phyloP scores from a whole-genome alignment of 2,329 filamentous ascomycete genomes.

The Colletotrichum somersetense region DNA sequence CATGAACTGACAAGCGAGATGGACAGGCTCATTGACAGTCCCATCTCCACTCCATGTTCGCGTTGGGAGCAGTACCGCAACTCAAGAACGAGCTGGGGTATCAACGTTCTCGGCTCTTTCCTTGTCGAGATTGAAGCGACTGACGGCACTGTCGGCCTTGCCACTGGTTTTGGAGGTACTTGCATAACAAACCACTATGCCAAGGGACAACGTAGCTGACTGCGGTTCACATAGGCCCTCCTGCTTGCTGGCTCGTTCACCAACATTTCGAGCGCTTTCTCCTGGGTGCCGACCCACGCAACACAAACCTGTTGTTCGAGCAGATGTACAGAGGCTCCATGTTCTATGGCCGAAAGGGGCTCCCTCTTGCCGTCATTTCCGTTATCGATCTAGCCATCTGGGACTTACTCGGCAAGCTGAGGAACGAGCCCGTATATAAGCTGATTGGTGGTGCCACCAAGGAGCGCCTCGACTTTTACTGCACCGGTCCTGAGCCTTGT shows the following conservation, averaged over 20 bases:
- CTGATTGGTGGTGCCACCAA: conserved; percentile 92
- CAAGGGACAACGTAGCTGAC: background rate
- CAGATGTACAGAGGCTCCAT: conserved; percentile 97
- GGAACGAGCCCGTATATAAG: conserved; percentile 94
- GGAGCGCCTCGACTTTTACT: conserved; percentile 90
- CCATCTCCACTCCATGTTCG: conserved; percentile 93
- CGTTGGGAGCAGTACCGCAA: conserved; percentile 89
- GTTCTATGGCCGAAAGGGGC: conserved; percentile 96
- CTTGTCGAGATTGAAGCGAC: conserved; percentile 89
- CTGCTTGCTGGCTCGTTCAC: conserved; percentile 92
- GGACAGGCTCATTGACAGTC: conserved; percentile 87
- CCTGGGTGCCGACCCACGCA: conserved; percentile 87
- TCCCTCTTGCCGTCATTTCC: conserved; percentile 90
- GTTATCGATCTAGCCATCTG: conserved; percentile 94
- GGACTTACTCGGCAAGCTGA: conserved; percentile 92
- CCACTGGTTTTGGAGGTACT: conserved; percentile 88
- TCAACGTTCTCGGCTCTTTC: conserved; percentile 94
- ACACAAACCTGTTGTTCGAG: conserved; percentile 93
- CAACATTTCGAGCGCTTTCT: conserved; percentile 95
- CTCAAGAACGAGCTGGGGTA: conserved; percentile 92
- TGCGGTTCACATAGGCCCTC: conserved; percentile 69
- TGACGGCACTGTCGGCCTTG: conserved; percentile 93
- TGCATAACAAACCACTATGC: background rate
- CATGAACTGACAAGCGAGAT: conserved; percentile 47
- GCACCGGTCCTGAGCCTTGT: conserved; percentile 87